Conservation (phyloP, 257 asterid genomes). For the Jacaranda copaia region DNA sequence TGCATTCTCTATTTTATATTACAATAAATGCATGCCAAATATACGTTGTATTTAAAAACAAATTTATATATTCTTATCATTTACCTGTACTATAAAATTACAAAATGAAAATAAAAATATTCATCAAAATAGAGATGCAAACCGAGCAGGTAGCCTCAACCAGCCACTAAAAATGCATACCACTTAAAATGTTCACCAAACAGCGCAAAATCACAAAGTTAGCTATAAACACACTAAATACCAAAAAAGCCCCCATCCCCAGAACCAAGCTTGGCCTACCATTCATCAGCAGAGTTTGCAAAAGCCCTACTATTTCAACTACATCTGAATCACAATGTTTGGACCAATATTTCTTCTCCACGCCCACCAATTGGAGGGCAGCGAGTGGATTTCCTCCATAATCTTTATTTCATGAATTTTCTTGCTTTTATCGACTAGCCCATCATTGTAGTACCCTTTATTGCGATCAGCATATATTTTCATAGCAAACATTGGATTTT, state of each 20-base stretch:
- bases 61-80: too few relatives aligned
- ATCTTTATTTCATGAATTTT: conserved; percentile 52
- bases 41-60: too few relatives aligned
- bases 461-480: conserved; percentile 3
- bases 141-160: too few relatives aligned
- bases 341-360: conserved; percentile 47
- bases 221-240: conserved; percentile 29
- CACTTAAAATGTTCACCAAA: neutral
- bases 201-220: neutral
- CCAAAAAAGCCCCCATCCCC: conserved; percentile 33
- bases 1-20: too few relatives aligned
- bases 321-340: conserved; percentile 33
- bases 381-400: conserved; percentile 42
- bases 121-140: too few relatives aligned
- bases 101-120: too few relatives aligned
- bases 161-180: neutral
- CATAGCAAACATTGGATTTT: neutral
- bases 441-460: conserved; percentile 4
- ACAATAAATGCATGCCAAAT: too few relatives aligned
- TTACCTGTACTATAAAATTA: too few relatives aligned
- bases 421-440: conserved; percentile 42
- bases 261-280: conserved; percentile 49
- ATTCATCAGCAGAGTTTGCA: conserved; percentile 43
- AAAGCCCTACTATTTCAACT: conserved; percentile 45
- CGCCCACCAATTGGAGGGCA: conserved; percentile 50